Conservation (phyloP, 1,139 yeast species). For the Candida albicans region DNA sequence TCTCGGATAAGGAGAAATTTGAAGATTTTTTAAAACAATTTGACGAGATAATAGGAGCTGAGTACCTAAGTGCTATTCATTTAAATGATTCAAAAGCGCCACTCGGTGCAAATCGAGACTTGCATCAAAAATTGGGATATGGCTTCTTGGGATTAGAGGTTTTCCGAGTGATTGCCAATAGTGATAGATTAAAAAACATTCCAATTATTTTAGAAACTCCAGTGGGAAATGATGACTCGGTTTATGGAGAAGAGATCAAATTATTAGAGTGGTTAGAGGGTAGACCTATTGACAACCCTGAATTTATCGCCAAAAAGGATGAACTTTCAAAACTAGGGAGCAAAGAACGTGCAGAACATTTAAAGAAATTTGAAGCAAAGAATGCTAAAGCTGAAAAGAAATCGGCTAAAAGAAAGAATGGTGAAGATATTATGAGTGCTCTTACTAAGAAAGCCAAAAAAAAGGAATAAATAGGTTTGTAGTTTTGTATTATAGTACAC, state of each 20-base stretch:
- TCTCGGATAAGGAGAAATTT: slow-evolving; percentile 55
- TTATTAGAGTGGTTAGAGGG: slow-evolving; percentile 70
- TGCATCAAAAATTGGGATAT: slow-evolving; percentile 85
- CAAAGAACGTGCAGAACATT: slow-evolving; percentile 54
- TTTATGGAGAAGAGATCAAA: slow-evolving; percentile 83
- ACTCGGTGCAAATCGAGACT: slow-evolving; percentile 81
- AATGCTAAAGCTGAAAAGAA: slow-evolving; percentile 16
- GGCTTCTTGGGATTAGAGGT: slow-evolving; percentile 89
- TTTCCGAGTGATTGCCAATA: slow-evolving; percentile 76
- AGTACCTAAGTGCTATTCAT: slow-evolving; percentile 79
- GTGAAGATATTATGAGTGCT: slow-evolving; percentile 14
- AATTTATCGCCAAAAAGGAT: slow-evolving; percentile 47
- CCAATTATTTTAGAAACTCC: slow-evolving; percentile 96
- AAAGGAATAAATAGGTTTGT: slow-evolving; percentile 2
- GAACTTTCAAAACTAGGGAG: slow-evolving; percentile 57
- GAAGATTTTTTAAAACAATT: slow-evolving; percentile 70
- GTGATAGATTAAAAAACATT: slow-evolving; percentile 55
- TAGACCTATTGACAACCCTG: slow-evolving; percentile 52
- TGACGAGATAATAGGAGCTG: slow-evolving; percentile 69
- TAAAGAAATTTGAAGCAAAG: slow-evolving; percentile 42
- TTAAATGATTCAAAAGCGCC: slow-evolving; percentile 96
- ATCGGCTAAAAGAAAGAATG: slow-evolving; percentile 12
- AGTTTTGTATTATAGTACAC: not conserved
- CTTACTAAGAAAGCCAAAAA: slow-evolving; percentile 16
- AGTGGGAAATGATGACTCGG: slow-evolving; percentile 53